A percentile compares a stretch with the other conserved stretches of the same genome.
Conservation (phyloP, 2,329 filamentous ascomycete species). For the Diaporthe vexans region DNA sequence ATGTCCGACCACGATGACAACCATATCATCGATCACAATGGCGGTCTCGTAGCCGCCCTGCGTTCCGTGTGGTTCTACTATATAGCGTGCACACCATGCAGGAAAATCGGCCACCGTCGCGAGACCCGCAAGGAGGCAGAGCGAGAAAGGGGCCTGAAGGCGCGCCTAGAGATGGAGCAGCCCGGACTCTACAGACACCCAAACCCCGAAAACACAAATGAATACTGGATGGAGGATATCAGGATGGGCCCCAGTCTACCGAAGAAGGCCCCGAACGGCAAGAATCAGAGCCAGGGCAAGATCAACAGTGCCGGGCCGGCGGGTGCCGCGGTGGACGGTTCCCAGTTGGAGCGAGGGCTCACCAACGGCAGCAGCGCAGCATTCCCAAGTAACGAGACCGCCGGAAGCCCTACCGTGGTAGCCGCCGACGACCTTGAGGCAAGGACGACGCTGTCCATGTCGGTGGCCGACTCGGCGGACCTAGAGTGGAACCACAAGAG, state of each 20-base stretch:
- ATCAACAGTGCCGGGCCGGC: constrained; percentile 69
- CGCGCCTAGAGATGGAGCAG: constrained; percentile 75
- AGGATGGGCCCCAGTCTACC: constrained; percentile 81
- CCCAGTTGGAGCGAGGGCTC: constrained; percentile 47
- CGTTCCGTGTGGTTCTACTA: constrained; percentile 86
- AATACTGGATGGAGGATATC: constrained; percentile 91
- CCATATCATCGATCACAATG: constrained; percentile 39
- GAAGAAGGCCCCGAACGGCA: constrained; percentile 68
- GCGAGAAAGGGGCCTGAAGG: constrained; percentile 75
- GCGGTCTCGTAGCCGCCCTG: constrained; percentile 66
- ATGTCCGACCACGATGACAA: constrained; percentile 40
- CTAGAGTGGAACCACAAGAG: constrained; percentile 79
- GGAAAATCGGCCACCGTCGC: constrained; percentile 76
- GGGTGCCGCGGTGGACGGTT: constrained; percentile 55
- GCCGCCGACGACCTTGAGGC: constrained; percentile 59
- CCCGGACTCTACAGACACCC: constrained; percentile 84
- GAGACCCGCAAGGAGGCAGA: constrained; percentile 80
- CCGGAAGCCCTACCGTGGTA: constrained; percentile 60
- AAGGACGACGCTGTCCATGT: constrained; percentile 55
- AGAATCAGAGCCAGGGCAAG: constrained; percentile 71
- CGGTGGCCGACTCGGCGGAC: constrained; percentile 56
- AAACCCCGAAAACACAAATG: constrained; percentile 87
- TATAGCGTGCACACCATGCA: constrained; percentile 83
- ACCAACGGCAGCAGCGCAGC: constrained; percentile 49
- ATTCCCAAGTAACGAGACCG: constrained; percentile 52